Evolutionary conservation across 176 grass and related monocot genomes (phyloP).

Genomic region (Musa acuminata): DNA sequence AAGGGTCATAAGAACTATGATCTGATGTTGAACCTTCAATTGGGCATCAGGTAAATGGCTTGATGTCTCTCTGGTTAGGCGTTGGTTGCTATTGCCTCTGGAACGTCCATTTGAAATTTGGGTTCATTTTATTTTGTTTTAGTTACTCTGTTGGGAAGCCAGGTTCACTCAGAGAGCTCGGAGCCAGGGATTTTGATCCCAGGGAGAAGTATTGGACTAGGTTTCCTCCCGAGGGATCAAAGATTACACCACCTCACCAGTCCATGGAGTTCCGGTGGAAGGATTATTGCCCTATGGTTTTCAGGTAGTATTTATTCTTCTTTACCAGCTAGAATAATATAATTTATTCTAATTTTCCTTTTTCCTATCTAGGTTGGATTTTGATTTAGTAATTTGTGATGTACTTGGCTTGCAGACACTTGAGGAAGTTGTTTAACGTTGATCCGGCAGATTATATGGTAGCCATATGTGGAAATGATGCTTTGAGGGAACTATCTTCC

Average conservation of each 20-base stretch:
- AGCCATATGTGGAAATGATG: constrained; percentile 64
- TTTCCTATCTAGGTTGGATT: neutral
- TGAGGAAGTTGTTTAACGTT: constrained; percentile 69
- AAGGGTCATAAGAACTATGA: constrained; percentile 97
- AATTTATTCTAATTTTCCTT: neutral
- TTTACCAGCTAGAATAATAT: neutral
- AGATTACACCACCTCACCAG: constrained; percentile 68
- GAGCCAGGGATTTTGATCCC: constrained; percentile 50
- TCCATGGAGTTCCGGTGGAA: constrained; percentile 77
- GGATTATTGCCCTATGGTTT: constrained; percentile 73
- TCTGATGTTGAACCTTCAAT: constrained; percentile 86
- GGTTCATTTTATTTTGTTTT: neutral
- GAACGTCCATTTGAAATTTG: constrained; percentile 1
- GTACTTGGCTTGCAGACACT: constrained; percentile 33
- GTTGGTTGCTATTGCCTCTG: neutral
- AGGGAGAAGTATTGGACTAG: constrained; percentile 76
- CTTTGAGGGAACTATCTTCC: constrained; percentile 56
- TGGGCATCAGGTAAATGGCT: constrained; percentile 60
- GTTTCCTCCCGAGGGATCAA: constrained; percentile 76
- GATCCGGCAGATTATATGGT: constrained; percentile 91
- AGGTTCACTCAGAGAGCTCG: constrained; percentile 48
- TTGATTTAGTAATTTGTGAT: neutral
- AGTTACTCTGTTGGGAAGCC: constrained; percentile 81
- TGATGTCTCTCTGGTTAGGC: constrained; percentile 10
- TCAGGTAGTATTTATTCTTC: constrained; percentile 32